Evolutionary conservation across 495 filamentous ascomycete species (phyloP).

Genomic region (Aspergillus conjunctus): DNA sequence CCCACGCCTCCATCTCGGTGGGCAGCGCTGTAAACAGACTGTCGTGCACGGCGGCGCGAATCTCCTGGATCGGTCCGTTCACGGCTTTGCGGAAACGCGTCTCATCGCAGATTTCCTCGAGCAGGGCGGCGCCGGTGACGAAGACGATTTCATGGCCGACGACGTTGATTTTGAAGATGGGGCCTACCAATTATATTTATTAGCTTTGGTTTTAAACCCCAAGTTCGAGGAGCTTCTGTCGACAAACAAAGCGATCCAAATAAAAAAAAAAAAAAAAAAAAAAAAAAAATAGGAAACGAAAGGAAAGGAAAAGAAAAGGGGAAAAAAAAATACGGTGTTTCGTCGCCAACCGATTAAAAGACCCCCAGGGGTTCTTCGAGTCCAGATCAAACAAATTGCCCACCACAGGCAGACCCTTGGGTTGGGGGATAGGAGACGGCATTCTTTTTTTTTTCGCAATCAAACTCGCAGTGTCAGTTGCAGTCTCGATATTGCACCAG

Average conservation of each 20-base stretch:
- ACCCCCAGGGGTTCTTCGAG: constrained; percentile 61
- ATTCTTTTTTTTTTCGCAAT: constrained; percentile 36
- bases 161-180: constrained; percentile 71
- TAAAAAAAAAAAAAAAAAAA: neutral
- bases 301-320: neutral
- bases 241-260: neutral
- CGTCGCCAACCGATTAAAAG: constrained; percentile 62
- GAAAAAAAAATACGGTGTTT: constrained; percentile 56
- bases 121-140: constrained; percentile 56
- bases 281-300: neutral
- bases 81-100: constrained; percentile 69
- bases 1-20: constrained; percentile 65
- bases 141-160: constrained; percentile 54
- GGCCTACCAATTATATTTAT: constrained; percentile 36
- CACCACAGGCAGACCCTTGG: constrained; percentile 65
- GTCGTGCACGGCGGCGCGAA: constrained; percentile 64
- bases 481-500: neutral
- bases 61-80: constrained; percentile 56
- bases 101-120: constrained; percentile 74
- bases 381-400: constrained; percentile 70
- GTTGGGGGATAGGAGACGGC: constrained; percentile 60
- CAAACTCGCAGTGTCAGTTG: constrained; percentile 3
- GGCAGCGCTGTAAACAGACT: constrained; percentile 73
- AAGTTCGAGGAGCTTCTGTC: no score
- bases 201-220: no score